A percentile compares a stretch with the other conserved stretches of the same genome.
phyloP scores from a whole-genome alignment of 1,139 yeast species.

The Kurtzmaniella quercitrusa region DNA sequence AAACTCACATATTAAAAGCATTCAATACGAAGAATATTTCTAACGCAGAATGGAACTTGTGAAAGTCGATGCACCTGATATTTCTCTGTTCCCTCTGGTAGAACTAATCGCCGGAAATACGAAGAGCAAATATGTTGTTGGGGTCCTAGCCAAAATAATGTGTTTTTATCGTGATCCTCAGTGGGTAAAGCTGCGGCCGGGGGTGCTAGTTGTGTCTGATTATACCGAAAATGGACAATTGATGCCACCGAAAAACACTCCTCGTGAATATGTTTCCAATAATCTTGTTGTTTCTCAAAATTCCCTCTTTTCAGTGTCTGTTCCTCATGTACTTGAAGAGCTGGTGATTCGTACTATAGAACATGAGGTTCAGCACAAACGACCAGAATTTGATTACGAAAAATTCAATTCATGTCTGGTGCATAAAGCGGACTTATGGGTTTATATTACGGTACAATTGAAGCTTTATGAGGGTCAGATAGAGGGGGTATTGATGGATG shows the following conservation, averaged over 20 bases:
- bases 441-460: constrained; percentile 11
- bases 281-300: not conserved
- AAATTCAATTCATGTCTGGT: constrained; percentile 11
- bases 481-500: constrained; percentile 3
- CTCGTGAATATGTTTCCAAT: constrained; percentile 2
- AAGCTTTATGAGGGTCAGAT: constrained; percentile 10
- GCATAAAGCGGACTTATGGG: constrained; percentile 13
- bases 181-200: constrained; percentile 14
- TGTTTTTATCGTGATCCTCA: constrained; percentile 9
- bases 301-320: constrained; percentile 4
- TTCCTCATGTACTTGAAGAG: not conserved
- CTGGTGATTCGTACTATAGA: not conserved
- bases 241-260: constrained; percentile 5
- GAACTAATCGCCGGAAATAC: constrained; percentile 2
- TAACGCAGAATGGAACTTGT: not conserved
- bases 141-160: constrained; percentile 13
- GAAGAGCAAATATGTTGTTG: constrained; percentile 7
- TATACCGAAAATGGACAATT: constrained; percentile 13
- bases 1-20: too few species aligned
- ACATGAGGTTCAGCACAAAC: not conserved
- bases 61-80: not conserved
- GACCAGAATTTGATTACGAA: constrained; percentile 9
- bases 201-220: constrained; percentile 17
- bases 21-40: too few species aligned
- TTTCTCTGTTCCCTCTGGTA: constrained; percentile 6